Conservation (phyloP, 2,329 filamentous ascomycete genomes). For the Aspergillus pseudoviridinutans region DNA sequence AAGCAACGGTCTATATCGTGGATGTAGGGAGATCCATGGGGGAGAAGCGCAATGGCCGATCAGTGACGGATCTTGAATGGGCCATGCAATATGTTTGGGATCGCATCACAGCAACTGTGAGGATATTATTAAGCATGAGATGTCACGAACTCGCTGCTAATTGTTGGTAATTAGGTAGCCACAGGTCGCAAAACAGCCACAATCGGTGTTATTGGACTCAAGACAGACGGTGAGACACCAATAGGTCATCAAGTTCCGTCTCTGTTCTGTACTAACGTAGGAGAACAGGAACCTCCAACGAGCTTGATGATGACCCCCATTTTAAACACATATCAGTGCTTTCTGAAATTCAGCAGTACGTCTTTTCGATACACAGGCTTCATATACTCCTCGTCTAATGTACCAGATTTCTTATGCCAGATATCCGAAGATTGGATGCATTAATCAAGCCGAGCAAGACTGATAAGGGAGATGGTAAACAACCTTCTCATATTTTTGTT, state of each 20-base stretch:
- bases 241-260: background rate
- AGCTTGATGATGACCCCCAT: constrained; percentile 61
- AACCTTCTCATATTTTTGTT: background rate
- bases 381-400: constrained; percentile 10
- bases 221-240: constrained; percentile 60
- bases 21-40: constrained; percentile 87
- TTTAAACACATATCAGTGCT: constrained; percentile 81
- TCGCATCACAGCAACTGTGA: constrained; percentile 72
- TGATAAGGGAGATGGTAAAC: constrained; percentile 65
- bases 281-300: constrained; percentile 59
- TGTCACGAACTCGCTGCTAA: background rate
- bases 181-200: constrained; percentile 71
- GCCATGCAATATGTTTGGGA: constrained; percentile 93
- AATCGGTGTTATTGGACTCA: constrained; percentile 75
- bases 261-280: constrained; percentile 9
- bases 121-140: constrained; percentile 22
- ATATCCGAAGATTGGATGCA: constrained; percentile 62
- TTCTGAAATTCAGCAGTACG: constrained; percentile 58
- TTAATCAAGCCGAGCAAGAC: constrained; percentile 65
- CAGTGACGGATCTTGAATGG: constrained; percentile 81
- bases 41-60: constrained; percentile 64
- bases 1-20: constrained; percentile 87
- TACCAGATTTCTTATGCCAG: constrained; percentile 59
- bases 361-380: constrained; percentile 37
- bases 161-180: constrained; percentile 42